Evolutionary conservation across 2,329 filamentous ascomycete genomes (phyloP).

Genomic region (Neonectria faginata): DNA sequence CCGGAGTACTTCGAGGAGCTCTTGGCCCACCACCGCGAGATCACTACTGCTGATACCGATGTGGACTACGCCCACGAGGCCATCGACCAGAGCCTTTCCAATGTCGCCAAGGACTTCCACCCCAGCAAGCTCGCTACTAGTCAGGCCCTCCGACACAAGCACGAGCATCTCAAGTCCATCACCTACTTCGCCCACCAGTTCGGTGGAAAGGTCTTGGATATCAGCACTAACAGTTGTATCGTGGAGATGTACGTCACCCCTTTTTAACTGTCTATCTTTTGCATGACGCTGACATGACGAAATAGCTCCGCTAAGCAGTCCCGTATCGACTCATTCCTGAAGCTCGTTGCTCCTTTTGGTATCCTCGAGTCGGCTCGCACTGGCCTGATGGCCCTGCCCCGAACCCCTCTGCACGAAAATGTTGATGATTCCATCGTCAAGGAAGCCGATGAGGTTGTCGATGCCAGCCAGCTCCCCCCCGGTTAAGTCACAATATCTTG

Average conservation of each 20-base stretch:
- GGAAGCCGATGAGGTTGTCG: slow-evolving; percentile 94
- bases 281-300: slow-evolving; percentile 40
- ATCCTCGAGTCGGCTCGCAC: slow-evolving; percentile 96
- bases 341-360: slow-evolving; percentile 92
- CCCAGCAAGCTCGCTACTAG: slow-evolving; percentile 86
- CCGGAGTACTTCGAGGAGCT: slow-evolving; percentile 99
- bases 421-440: slow-evolving; percentile 78
- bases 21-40: slow-evolving; percentile 93
- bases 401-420: slow-evolving; percentile 84
- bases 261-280: not conserved
- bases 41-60: slow-evolving; percentile 64
- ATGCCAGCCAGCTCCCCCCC: slow-evolving; percentile 92
- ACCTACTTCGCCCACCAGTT: slow-evolving; percentile 98
- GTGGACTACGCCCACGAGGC: slow-evolving; percentile 58
- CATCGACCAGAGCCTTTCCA: slow-evolving; percentile 57
- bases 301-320: slow-evolving; percentile 87
- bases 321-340: slow-evolving; percentile 97
- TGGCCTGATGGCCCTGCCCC: slow-evolving; percentile 95
- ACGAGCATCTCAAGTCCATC: slow-evolving; percentile 95
- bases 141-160: slow-evolving; percentile 94
- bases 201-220: slow-evolving; percentile 96
- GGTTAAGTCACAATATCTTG: slow-evolving; percentile 66
- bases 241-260: slow-evolving; percentile 83
- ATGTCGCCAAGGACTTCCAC: slow-evolving; percentile 79
- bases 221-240: slow-evolving; percentile 98